Evolutionary conservation across 441 rosid species (phyloP).

Genomic region (Adansonia gregorii): DNA sequence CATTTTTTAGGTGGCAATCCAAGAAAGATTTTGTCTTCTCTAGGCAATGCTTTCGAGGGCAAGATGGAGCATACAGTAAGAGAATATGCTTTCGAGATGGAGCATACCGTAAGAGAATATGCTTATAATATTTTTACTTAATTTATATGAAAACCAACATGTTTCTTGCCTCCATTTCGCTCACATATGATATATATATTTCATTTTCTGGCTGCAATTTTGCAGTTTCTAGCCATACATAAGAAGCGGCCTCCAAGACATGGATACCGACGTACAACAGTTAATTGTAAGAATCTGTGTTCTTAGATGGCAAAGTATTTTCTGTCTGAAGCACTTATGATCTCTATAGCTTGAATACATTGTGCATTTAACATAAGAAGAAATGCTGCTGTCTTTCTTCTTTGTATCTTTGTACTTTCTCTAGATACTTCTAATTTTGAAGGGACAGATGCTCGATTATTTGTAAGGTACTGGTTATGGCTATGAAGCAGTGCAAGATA

Average conservation of each 20-base stretch:
- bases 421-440: background rate
- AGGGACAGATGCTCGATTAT: background rate
- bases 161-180: slow-evolving; percentile 33
- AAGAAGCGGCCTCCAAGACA: slow-evolving; percentile 78
- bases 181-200: slow-evolving; percentile 18
- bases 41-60: slow-evolving; percentile 96
- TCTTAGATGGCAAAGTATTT: background rate
- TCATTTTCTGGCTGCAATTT: slow-evolving; percentile 67
- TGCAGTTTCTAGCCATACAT: slow-evolving; percentile 83
- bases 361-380: background rate
- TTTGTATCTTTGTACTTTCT: background rate
- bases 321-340: slow-evolving; percentile 21
- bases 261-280: slow-evolving; percentile 82
- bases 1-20: slow-evolving; percentile 81
- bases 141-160: slow-evolving; percentile 16
- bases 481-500: background rate
- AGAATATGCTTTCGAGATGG: slow-evolving; percentile 86
- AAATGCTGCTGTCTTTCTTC: slow-evolving; percentile 7
- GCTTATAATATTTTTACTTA: slow-evolving; percentile 15
- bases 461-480: background rate
- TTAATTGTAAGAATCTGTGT: slow-evolving; percentile 69
- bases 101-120: slow-evolving; percentile 78
- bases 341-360: slow-evolving; percentile 7
- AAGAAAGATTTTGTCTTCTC: slow-evolving; percentile 95
- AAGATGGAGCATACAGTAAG: slow-evolving; percentile 99